Conservation (phyloP, 805 yeast genomes). For the Ogataea nakhonphanomensis region DNA sequence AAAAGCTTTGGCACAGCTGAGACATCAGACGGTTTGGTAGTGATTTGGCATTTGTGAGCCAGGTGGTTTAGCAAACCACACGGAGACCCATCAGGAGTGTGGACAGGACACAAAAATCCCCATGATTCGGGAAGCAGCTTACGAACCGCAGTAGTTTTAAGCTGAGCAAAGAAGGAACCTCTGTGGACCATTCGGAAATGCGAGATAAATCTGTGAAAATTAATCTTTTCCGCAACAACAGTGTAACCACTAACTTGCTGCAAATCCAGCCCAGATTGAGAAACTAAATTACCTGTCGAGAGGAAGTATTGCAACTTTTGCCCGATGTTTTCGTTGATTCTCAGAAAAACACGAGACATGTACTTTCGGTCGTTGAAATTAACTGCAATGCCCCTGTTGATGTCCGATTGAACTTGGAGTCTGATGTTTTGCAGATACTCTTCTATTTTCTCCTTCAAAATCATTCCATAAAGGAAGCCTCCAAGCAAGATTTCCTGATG, state of each 20-base stretch:
- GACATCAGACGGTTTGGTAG: constrained; percentile 74
- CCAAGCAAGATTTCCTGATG: constrained; percentile 96
- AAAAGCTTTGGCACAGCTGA: constrained; percentile 65
- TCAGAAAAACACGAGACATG: constrained; percentile 70
- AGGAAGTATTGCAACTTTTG: constrained; percentile 90
- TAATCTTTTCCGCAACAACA: constrained; percentile 97
- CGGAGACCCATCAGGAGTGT: constrained; percentile 99
- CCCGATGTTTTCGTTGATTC: constrained; percentile 91
- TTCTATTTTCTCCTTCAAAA: constrained; percentile 91
- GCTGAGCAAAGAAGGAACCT: constrained; percentile 98
- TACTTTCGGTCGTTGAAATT: constrained; percentile 83
- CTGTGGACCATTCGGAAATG: constrained; percentile 99
- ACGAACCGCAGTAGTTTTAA: constrained; percentile 96
- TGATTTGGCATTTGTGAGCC: constrained; percentile 88
- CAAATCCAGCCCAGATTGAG: constrained; percentile 95
- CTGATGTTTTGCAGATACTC: constrained; percentile 78
- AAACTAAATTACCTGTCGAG: constrained; percentile 94
- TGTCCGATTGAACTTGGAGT: constrained; percentile 72
- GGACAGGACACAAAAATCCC: constrained; percentile 99
- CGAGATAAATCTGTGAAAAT: constrained; percentile 94
- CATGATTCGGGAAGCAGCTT: constrained; percentile 95
- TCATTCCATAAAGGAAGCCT: constrained; percentile 96
- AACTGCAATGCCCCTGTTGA: constrained; percentile 74
- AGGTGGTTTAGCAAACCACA: constrained; percentile 97
- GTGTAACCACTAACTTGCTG: constrained; percentile 98